phyloP scores from a whole-genome alignment of 2,329 filamentous ascomycete species.

The Colletotrichum chrysophilum region DNA sequence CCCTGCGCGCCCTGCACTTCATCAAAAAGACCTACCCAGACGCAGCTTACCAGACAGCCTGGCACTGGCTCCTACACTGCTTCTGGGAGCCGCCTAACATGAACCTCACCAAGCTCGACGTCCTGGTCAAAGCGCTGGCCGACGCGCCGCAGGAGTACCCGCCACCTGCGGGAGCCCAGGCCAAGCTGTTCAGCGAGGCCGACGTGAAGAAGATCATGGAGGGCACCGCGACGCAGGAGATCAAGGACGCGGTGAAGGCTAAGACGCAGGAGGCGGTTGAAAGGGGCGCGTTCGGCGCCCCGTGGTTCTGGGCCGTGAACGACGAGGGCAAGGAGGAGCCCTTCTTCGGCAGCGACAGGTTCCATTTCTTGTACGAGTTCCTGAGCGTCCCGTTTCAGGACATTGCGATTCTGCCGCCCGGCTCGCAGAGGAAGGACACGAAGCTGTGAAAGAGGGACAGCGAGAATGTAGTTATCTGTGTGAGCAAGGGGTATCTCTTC shows the following conservation, averaged over 20 bases:
- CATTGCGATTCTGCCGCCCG: slow-evolving; percentile 44
- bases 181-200: slow-evolving; percentile 49
- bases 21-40: slow-evolving; percentile 64
- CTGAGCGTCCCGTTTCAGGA: slow-evolving; percentile 66
- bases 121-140: slow-evolving; percentile 47
- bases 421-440: not conserved
- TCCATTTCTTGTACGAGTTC: slow-evolving; percentile 72
- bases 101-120: slow-evolving; percentile 63
- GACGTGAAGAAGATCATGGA: slow-evolving; percentile 63
- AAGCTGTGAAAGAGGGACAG: not conserved
- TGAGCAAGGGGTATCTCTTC: slow-evolving; percentile 16
- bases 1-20: slow-evolving; percentile 70
- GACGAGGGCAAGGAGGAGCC: slow-evolving; percentile 63
- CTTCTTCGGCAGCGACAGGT: slow-evolving; percentile 82
- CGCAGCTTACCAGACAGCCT: slow-evolving; percentile 55
- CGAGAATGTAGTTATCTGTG: not conserved
- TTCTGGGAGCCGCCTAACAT: slow-evolving; percentile 67
- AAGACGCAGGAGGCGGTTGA: slow-evolving; percentile 67
- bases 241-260: slow-evolving; percentile 51
- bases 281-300: slow-evolving; percentile 75
- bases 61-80: slow-evolving; percentile 59
- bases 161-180: slow-evolving; percentile 11
- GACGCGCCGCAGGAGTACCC: slow-evolving; percentile 27
- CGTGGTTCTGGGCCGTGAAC: slow-evolving; percentile 75
- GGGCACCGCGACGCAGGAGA: slow-evolving; percentile 52